Evolutionary conservation across 2,329 filamentous ascomycete species (phyloP), one percentile per base, ranked within the genome.

Genomic region (Colletotrichum sidae): DNA sequence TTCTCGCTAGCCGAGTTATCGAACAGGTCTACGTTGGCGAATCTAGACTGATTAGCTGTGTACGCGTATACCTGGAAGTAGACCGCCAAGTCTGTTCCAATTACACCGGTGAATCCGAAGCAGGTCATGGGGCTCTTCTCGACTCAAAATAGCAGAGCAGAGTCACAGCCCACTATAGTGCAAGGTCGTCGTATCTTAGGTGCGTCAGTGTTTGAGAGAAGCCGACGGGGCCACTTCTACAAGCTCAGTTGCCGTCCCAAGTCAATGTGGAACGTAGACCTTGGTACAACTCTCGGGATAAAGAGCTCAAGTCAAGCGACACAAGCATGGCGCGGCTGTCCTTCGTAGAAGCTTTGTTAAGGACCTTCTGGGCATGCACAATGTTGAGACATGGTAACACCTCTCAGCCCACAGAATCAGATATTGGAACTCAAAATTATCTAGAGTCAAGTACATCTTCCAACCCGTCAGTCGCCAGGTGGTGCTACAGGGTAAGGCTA

Each of bases 361-460:
- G 41, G 13, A 2, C 33, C 12, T 13, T 1, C 34, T n/a, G 38
- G n/a, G 34, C n/a, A 13, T 46, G 13, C 8, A 7, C 3, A 33
- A 47, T 46, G 1, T 42, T 9, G 8, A 55, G 53, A 17, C 34
- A 35, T 10, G 17, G 2, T 9, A 46, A 37, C 13, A 42, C 34
- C 38, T 38, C 41, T 9, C 2, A 17, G 34, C 35, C 9, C 7
- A 39, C n/a, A 8, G 25, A n/a, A 12, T n/a, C 3, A 2, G n/a
- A 15, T 9, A 9, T 15, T 12, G 53, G 17, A 11, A 13, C 8
- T 7, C 53, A 9, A 4, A 17, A 13, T 34, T 33, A 33, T 39
- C 46, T 41, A n/a, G 8, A 11, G n/a, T 55, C 8, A 47, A n/a
- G 33, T 55, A 55, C 2, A 47, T 13, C 13, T 55, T 55, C 53